Conservation (phyloP, 164 flowering plant genomes). For the Stephania cephalantha region DNA sequence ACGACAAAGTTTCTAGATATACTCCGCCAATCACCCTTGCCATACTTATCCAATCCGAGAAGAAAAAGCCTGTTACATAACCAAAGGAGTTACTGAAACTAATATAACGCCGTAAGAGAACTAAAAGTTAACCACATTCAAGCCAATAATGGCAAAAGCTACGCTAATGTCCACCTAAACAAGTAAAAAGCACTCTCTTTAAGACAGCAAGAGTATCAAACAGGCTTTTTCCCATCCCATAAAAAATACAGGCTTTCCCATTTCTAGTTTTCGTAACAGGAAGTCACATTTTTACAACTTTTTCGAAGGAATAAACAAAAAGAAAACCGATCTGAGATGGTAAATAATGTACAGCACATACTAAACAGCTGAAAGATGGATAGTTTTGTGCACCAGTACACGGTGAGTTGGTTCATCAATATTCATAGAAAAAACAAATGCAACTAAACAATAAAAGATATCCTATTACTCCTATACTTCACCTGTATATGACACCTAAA, state of each 20-base stretch:
- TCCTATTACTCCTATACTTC: background rate
- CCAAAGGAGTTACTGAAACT: background rate
- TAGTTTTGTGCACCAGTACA: background rate
- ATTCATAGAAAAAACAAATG: too few species aligned
- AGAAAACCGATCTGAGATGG: background rate
- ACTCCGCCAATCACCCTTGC: constrained; percentile 96
- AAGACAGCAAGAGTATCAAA: background rate
- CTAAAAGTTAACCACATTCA: too few species aligned
- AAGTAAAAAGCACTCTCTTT: too few species aligned
- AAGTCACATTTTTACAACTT: background rate
- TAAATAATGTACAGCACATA: background rate
- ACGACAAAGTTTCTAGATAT: constrained; percentile 89
- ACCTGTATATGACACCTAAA: background rate
- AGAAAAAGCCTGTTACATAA: constrained; percentile 60
- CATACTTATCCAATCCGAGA: constrained; percentile 88
- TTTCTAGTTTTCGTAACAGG: background rate
- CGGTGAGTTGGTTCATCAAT: background rate
- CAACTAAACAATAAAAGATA: background rate
- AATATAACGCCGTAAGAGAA: too few species aligned
- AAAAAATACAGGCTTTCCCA: background rate
- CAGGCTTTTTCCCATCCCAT: background rate
- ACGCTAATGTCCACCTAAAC: too few species aligned
- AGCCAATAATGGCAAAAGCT: background rate
- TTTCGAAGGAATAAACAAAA: background rate
- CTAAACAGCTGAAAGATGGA: background rate